Percentiles rank a stretch among this genome's conserved stretches.
phyloP scores from a whole-genome alignment of 192 early-diverging fungal genomes.

The Neocallimastix lanati region DNA sequence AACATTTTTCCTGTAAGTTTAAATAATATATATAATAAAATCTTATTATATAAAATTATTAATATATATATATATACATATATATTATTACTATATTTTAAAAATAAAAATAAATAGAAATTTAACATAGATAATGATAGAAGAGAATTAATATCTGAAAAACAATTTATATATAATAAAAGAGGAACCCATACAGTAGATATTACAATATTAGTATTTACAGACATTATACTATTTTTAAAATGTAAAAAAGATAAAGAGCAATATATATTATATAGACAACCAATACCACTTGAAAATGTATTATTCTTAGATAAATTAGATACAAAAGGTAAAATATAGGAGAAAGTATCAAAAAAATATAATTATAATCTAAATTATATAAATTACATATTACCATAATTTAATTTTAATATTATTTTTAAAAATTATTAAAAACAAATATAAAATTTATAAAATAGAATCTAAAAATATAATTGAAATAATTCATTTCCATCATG shows the following conservation, averaged over 20 bases:
- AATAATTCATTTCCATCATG: slow-evolving; percentile 24
- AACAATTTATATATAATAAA: slow-evolving; percentile 15
- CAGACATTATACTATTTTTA: slow-evolving; percentile 21
- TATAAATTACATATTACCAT: too few species aligned
- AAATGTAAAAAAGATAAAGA: slow-evolving; percentile 12
- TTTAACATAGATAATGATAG: slow-evolving; percentile 21
- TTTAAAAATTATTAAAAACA: too few species aligned
- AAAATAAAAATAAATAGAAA: too few species aligned
- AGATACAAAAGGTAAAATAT: slow-evolving; percentile 9
- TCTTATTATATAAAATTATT: too few species aligned
- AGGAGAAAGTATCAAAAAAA: too few species aligned
- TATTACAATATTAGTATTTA: slow-evolving; percentile 23
- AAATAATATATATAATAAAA: too few species aligned
- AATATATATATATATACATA: too few species aligned
- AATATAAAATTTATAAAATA: slow-evolving; percentile 2
- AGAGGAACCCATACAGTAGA: slow-evolving; percentile 19
- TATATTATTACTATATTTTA: too few species aligned
- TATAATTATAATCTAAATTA: too few species aligned
- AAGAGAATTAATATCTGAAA: slow-evolving; percentile 27
- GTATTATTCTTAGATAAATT: slow-evolving; percentile 21
- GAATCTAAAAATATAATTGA: slow-evolving; percentile 21
- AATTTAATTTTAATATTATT: too few species aligned
- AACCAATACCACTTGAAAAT: slow-evolving; percentile 26
- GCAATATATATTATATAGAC: slow-evolving; percentile 21
- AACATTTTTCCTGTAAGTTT: slow-evolving; percentile 15